Base-by-base conservation (phyloP, 352 stramenopile species). In the Pythium plurisporium region DNA sequence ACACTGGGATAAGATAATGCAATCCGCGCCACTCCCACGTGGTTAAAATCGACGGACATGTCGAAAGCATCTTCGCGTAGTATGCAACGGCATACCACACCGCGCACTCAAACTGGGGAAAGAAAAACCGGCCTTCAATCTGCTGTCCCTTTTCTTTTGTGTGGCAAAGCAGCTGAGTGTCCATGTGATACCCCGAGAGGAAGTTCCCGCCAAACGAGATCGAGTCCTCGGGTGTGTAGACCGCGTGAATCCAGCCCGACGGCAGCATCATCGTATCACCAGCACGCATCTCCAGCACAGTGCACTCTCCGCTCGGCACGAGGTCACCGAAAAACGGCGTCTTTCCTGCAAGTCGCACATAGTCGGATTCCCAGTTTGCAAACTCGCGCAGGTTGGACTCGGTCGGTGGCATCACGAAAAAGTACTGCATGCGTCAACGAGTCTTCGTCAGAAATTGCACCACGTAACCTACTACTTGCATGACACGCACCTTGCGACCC, bases 161-260 rank as follows among this genome's bases (percentile, higher is more conserved):
- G 40, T 76, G 59, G 41, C 67, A 77, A 2, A 20, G 57, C 15
- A 78, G 23, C 17, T 79, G 73, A 36, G 48, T 76, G 20, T 46
- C 29, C 11, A 79, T 70, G 63, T 79, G 62, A 27, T 78, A 72
- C 6, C 61, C 59, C 0, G 67, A 66, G 9, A 82, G 49, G 23
- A 82, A 79, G 48, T 76, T 74, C 17, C 73, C 73, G 19, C 70
- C 55, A 42, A 76, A 82, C 36, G 64, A 62, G 23, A 82, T 71
- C 38, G 67, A 69, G 44, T 82, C 73, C 37, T 76, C 57, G 0
- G 59, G 65, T 8, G 73, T 78, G 54, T 74, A 73, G 37, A 75
- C 67, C 0, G 70, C 65, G 40, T 79, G 72, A 23, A 82, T 74
- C 70, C 73, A 82, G 1, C 73, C 73, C 0, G 73, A 73, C 0